These are phyloP conservation scores for Cinnamomum micranthum DNA, from an alignment of 164 flowering plant genomes.

Conservation along the genomic window DNA sequence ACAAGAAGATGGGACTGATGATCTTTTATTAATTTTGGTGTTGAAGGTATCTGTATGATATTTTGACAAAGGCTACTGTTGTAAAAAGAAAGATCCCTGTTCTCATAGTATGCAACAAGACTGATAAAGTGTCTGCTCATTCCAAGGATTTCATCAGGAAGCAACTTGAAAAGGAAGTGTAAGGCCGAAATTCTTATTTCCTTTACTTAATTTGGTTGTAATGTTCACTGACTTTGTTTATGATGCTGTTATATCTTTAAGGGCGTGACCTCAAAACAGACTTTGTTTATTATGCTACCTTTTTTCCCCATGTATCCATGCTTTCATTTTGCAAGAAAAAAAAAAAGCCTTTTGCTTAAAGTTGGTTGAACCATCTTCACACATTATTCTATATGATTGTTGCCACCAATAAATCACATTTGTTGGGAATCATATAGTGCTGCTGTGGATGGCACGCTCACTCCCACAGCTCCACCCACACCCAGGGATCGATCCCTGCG, in stretches of 20 bases:
- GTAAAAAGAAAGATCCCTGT: slow-evolving; percentile 78
- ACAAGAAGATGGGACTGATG: background rate
- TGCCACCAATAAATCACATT: no score
- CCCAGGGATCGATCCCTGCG: no score
- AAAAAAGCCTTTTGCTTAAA: no score
- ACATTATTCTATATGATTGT: no score
- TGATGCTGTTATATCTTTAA: background rate
- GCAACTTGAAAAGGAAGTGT: slow-evolving; percentile 96
- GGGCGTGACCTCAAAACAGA: background rate
- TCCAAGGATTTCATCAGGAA: slow-evolving; percentile 85
- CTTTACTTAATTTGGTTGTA: background rate
- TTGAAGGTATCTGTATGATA: slow-evolving; percentile 84
- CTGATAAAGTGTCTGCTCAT: slow-evolving; percentile 93
- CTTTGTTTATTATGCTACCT: no score
- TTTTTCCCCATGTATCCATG: no score
- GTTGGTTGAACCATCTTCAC: no score
- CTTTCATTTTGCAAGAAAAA: no score
- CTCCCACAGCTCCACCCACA: no score
- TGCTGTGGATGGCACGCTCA: no score
- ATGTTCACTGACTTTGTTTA: background rate
- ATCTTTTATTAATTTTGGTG: slow-evolving; percentile 9
- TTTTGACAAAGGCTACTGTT: slow-evolving; percentile 72
- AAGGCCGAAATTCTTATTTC: slow-evolving; percentile 17
- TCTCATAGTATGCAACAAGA: slow-evolving; percentile 83
- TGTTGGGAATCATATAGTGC: no score